A percentile compares a stretch with the other conserved stretches of the same genome.
Conservation (phyloP, 2,329 filamentous ascomycete species). For the Aureobasidium sp. region DNA sequence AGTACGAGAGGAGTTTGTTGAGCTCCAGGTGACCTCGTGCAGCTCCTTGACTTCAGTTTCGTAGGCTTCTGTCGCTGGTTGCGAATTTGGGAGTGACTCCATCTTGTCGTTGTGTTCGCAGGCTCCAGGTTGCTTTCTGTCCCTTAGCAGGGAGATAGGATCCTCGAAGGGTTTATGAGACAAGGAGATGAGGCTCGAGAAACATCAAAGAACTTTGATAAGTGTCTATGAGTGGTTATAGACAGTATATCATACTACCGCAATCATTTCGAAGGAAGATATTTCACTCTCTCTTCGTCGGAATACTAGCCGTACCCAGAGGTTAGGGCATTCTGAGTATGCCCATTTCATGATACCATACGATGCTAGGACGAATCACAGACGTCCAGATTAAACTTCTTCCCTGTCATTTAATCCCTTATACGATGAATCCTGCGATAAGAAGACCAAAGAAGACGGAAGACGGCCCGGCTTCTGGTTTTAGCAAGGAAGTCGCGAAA, state of each 20-base stretch:
- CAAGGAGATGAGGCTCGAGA: too few species aligned
- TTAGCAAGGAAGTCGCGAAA: neutral
- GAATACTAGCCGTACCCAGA: neutral
- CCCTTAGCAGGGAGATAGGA: neutral
- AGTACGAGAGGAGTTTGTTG: neutral
- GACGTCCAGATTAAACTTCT: neutral
- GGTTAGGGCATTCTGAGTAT: neutral
- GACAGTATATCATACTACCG: neutral
- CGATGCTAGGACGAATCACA: neutral
- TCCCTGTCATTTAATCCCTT: neutral
- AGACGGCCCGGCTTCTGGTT: neutral
- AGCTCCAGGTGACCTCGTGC: slow-evolving; percentile 1
- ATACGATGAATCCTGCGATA: neutral
- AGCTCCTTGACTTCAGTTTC: neutral
- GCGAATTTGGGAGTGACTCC: neutral
- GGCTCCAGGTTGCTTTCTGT: neutral
- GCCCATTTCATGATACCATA: neutral
- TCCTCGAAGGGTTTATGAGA: neutral
- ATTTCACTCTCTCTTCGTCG: neutral
- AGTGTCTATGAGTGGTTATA: neutral
- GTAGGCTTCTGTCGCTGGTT: neutral
- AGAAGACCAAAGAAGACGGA: neutral
- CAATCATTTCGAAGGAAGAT: neutral
- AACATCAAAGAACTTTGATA: too few species aligned
- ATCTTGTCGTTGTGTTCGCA: neutral